Percentiles rank a stretch among this genome's conserved stretches.
These are phyloP conservation scores for Calonectria hongkongensis DNA, from an alignment of 2,329 filamentous ascomycete genomes.

Conservation along the genomic window DNA sequence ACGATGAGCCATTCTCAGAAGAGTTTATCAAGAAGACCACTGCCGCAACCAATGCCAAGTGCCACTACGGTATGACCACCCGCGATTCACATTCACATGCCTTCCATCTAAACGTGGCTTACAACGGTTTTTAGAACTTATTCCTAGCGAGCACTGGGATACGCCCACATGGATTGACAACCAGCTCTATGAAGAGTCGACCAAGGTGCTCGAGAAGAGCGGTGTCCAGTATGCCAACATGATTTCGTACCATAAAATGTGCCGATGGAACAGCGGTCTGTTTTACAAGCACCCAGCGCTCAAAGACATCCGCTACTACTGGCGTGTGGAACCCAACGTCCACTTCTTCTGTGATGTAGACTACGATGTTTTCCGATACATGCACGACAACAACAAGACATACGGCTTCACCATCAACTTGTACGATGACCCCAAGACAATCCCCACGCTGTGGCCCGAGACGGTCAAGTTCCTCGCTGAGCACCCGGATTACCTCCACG, in stretches of 20 bases:
- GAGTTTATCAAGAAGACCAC: slow-evolving; percentile 92
- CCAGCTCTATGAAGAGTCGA: slow-evolving; percentile 89
- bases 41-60: slow-evolving; percentile 90
- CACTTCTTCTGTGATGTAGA: slow-evolving; percentile 99
- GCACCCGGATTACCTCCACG: slow-evolving; percentile 86
- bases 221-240: slow-evolving; percentile 93
- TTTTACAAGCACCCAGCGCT: slow-evolving; percentile 98
- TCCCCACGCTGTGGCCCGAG: slow-evolving; percentile 95
- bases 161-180: slow-evolving; percentile 93
- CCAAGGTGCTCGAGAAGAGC: slow-evolving; percentile 87
- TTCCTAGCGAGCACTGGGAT: slow-evolving; percentile 97
- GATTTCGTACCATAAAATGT: slow-evolving; percentile 98
- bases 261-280: slow-evolving; percentile 97
- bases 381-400: slow-evolving; percentile 98
- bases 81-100: no score
- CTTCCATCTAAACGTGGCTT: slow-evolving; percentile 18
- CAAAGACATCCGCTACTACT: slow-evolving; percentile 90
- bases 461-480: slow-evolving; percentile 92
- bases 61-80: slow-evolving; percentile 81
- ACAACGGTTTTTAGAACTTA: slow-evolving; percentile 76
- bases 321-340: slow-evolving; percentile 98
- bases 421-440: slow-evolving; percentile 91
- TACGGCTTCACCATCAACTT: slow-evolving; percentile 99
- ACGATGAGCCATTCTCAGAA: slow-evolving; percentile 93
- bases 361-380: slow-evolving; percentile 98